Percentiles rank a stretch among this genome's conserved stretches.
Evolutionary conservation across 2,329 filamentous ascomycete genomes (phyloP).

Genomic region (Tolypocladium paradoxum): DNA sequence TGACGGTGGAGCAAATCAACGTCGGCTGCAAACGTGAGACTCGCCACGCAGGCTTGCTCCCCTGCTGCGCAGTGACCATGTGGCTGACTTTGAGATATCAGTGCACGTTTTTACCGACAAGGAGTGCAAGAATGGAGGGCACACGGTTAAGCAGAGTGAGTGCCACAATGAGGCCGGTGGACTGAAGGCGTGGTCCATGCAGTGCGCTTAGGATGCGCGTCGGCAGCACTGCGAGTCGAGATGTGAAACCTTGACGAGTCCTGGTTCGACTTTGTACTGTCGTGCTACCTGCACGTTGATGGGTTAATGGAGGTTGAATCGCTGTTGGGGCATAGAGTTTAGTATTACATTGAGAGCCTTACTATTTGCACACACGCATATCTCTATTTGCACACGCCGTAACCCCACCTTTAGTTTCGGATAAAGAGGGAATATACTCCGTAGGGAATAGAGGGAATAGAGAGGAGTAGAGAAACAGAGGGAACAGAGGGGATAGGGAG

Average conservation of each 20-base stretch:
- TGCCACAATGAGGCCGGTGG: not conserved
- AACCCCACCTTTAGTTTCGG: no score
- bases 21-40: slow-evolving; percentile 9
- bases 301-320: no score
- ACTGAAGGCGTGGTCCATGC: slow-evolving; percentile 6
- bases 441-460: no score
- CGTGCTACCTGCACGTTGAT: no score
- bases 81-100: not conserved
- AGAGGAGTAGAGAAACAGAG: no score
- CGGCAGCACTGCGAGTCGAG: not conserved
- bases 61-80: not conserved
- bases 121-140: slow-evolving; percentile 1
- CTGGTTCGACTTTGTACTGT: no score
- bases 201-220: slow-evolving; percentile 4
- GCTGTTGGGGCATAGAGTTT: no score
- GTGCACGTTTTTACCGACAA: slow-evolving; percentile 7
- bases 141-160: not conserved
- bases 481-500: no score
- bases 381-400: no score
- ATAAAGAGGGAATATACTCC: no score
- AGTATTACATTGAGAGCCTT: no score
- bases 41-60: not conserved
- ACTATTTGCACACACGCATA: no score
- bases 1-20: slow-evolving; percentile 7
- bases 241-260: not conserved